Evolutionary conservation across 129 eudicot species (phyloP).

Genomic region (Pulicaria dysenterica): DNA sequence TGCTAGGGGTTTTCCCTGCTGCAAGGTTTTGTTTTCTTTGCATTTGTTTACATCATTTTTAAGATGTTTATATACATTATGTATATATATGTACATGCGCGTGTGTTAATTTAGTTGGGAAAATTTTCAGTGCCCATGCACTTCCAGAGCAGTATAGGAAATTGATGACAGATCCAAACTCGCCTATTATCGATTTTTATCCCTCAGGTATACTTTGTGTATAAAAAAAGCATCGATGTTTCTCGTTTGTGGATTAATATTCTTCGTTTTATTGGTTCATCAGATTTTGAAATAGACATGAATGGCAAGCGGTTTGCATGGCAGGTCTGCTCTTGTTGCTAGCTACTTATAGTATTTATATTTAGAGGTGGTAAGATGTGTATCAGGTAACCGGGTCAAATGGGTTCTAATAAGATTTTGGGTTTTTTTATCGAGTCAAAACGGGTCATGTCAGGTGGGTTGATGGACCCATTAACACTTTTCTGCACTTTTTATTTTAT

Average conservation of each 20-base stretch:
- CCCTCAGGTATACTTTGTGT: constrained; percentile 64
- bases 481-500: neutral
- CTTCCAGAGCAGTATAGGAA: constrained; percentile 86
- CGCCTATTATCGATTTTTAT: constrained; percentile 90
- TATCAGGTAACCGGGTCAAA: neutral
- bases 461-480: neutral
- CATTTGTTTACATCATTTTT: neutral
- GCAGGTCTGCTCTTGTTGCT: constrained; percentile 61
- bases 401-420: neutral
- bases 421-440: neutral
- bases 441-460: neutral
- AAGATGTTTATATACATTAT: neutral
- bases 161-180: constrained; percentile 88
- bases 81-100: too few species aligned
- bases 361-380: neutral
- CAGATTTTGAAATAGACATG: constrained; percentile 97
- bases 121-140: constrained; percentile 85
- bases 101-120: constrained; percentile 5
- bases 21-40: constrained; percentile 67
- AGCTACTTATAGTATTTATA: neutral
- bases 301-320: constrained; percentile 90
- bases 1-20: constrained; percentile 96
- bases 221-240: neutral
- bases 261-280: neutral
- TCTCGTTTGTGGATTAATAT: constrained; percentile 15